Percentiles rank a stretch among this genome's conserved stretches.
Conservation (phyloP, 768 basidiomycete species). For the Mycena vitilis region DNA sequence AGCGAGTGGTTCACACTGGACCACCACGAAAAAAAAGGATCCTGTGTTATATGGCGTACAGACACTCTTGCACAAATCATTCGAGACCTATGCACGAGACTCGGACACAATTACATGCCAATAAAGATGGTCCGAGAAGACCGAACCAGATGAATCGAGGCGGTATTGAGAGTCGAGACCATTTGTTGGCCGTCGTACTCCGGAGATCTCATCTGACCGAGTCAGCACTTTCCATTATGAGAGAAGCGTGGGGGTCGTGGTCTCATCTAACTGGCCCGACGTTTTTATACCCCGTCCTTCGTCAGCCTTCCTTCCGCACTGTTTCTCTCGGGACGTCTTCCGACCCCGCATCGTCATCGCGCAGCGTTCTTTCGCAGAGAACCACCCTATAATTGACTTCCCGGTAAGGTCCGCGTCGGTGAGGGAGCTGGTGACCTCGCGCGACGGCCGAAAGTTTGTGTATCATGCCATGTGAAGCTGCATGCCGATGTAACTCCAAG, state of each 20-base stretch:
- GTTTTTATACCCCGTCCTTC: too few species aligned
- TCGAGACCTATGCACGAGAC: slow-evolving; percentile 6
- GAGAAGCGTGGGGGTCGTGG: too few species aligned
- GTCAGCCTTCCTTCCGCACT: too few species aligned
- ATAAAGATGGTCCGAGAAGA: neutral
- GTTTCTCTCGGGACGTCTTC: too few species aligned
- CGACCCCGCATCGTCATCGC: too few species aligned
- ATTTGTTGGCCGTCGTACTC: too few species aligned
- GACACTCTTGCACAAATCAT: neutral
- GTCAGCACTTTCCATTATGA: neutral
- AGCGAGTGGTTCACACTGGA: neutral
- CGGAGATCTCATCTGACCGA: neutral
- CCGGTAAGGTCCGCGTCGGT: too few species aligned
- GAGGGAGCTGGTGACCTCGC: too few species aligned
- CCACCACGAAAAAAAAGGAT: neutral
- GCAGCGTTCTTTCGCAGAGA: too few species aligned
- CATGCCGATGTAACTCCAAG: neutral
- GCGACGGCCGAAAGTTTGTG: too few species aligned
- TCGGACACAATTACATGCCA: neutral
- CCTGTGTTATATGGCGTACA: neutral
- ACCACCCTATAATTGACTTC: too few species aligned
- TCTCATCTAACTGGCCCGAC: too few species aligned
- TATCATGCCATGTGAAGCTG: neutral
- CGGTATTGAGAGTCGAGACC: neutral
- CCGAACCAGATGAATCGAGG: slow-evolving; percentile 17